A percentile compares a stretch with the other conserved stretches of the same genome.
Evolutionary conservation across 805 yeast species (phyloP).

Genomic region (Pichia paraexigua): DNA sequence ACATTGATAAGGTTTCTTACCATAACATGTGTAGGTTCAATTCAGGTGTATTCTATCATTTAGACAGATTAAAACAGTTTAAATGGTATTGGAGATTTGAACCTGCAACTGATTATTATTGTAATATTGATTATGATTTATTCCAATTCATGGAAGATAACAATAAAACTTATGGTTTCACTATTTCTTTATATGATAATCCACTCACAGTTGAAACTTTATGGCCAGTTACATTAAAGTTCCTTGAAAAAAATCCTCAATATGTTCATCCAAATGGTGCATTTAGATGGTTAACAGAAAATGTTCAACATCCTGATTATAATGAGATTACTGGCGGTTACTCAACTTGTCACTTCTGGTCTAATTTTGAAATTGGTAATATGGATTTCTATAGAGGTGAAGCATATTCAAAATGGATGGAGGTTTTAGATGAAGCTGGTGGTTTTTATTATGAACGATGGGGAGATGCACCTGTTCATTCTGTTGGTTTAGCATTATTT

Average conservation of each 20-base stretch:
- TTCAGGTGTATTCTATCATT: conserved; percentile 55
- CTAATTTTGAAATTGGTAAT: conserved; percentile 78
- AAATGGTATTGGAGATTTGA: conserved; percentile 78
- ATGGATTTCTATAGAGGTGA: conserved; percentile 73
- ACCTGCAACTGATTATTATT: conserved; percentile 62
- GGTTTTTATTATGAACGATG: conserved; percentile 86
- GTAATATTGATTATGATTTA: conserved; percentile 67
- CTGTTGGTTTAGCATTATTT: conserved; percentile 64
- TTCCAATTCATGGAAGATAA: conserved; percentile 67
- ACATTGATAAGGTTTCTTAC: conserved; percentile 55
- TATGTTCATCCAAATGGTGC: conserved; percentile 52
- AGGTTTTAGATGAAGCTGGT: conserved; percentile 61
- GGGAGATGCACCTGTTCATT: conserved; percentile 93
- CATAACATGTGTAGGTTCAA: conserved; percentile 84
- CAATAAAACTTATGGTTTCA: conserved; percentile 67
- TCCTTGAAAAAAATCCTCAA: conserved; percentile 50
- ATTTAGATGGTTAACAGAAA: conserved; percentile 47
- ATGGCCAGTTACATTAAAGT: conserved; percentile 65
- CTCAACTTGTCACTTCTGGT: conserved; percentile 78
- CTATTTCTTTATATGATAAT: conserved; percentile 62
- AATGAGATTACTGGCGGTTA: conserved; percentile 34
- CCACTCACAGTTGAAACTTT: conserved; percentile 56
- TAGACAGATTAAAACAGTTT: conserved; percentile 52
- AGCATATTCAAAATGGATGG: conserved; percentile 61
- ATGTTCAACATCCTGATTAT: conserved; percentile 42